These are phyloP conservation scores for Neurospora sp. DNA, from an alignment of 2,329 filamentous ascomycete genomes.

Conservation along the genomic window DNA sequence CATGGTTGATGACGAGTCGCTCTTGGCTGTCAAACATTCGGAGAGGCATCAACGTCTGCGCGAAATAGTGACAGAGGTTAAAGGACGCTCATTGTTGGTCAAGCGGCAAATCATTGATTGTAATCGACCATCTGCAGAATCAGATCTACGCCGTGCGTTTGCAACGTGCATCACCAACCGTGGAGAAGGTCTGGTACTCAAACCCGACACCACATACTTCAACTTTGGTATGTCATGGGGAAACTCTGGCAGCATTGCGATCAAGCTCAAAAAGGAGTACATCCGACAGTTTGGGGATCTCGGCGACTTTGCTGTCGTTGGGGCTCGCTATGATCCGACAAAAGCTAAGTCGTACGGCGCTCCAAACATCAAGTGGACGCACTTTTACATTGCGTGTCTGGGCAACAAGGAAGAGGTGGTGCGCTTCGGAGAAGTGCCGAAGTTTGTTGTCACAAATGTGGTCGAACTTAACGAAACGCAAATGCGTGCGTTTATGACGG, in stretches of 20 bases:
- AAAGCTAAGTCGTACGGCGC: conserved; percentile 47
- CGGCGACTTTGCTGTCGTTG: conserved; percentile 72
- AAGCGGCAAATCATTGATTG: conserved; percentile 61
- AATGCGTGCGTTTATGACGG: conserved; percentile 39
- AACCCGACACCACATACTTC: conserved; percentile 73
- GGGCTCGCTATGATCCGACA: conserved; percentile 58
- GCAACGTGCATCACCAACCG: conserved; percentile 53
- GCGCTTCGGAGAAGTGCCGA: conserved; percentile 40
- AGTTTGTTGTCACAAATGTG: conserved; percentile 57
- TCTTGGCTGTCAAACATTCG: conserved; percentile 42
- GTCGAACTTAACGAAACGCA: conserved; percentile 45
- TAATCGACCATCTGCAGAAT: conserved; percentile 36
- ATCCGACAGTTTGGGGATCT: conserved; percentile 68
- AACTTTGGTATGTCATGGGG: conserved; percentile 31
- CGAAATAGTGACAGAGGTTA: conserved; percentile 37
- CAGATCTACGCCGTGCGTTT: conserved; percentile 53
- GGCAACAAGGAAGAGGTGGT: conserved; percentile 53
- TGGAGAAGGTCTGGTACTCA: conserved; percentile 73
- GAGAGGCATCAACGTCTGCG: conserved; percentile 51
- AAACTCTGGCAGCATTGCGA: conserved; percentile 41
- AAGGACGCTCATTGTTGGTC: conserved; percentile 57
- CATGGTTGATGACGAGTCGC: conserved; percentile 41
- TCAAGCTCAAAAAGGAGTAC: conserved; percentile 87
- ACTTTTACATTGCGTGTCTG: conserved; percentile 71
- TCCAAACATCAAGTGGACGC: conserved; percentile 58